These are phyloP conservation scores for Rosa lucieae DNA, from an alignment of 306 rosid species.

Conservation along the genomic window DNA sequence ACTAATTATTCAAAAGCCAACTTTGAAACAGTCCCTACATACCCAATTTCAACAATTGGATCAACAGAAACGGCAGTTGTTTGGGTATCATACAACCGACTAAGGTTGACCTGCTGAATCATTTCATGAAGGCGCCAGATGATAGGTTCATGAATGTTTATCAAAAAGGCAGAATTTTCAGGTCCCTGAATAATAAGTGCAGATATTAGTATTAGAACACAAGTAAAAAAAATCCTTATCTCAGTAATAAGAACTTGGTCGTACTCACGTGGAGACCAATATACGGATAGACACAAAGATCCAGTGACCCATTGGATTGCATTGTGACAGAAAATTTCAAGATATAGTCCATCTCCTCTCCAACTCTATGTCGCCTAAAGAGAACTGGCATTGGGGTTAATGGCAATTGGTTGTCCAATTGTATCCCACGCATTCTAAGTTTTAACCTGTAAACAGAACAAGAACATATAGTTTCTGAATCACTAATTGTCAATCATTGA, in stretches of 20 bases:
- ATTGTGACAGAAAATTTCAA: constrained; percentile 80
- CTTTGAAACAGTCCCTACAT: constrained; percentile 29
- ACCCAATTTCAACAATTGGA: constrained; percentile 89
- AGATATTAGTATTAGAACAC: constrained; percentile 18
- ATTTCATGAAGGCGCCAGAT: constrained; percentile 99
- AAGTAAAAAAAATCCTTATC: constrained; percentile 18
- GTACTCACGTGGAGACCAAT: constrained; percentile 84
- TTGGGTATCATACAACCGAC: constrained; percentile 68
- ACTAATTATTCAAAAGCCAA: constrained; percentile 22
- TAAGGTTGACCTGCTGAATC: constrained; percentile 82
- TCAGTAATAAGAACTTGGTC: constrained; percentile 17
- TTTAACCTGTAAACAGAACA: constrained; percentile 60
- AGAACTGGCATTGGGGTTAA: constrained; percentile 94
- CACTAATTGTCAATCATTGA: constrained; percentile 7
- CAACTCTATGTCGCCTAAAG: constrained; percentile 85
- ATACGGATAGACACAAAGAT: constrained; percentile 87
- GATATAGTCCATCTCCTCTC: constrained; percentile 72
- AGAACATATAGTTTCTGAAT: constrained; percentile 28
- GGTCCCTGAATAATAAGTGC: constrained; percentile 64
- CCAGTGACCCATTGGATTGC: constrained; percentile 89
- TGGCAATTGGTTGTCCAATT: constrained; percentile 95
- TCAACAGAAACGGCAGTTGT: constrained; percentile 94
- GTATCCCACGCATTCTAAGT: constrained; percentile 83
- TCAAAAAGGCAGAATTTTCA: constrained; percentile 71
- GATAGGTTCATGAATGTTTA: constrained; percentile 91